Base-by-base conservation (phyloP, 768 basidiomycete genomes). In the Rickenella mellea region DNA sequence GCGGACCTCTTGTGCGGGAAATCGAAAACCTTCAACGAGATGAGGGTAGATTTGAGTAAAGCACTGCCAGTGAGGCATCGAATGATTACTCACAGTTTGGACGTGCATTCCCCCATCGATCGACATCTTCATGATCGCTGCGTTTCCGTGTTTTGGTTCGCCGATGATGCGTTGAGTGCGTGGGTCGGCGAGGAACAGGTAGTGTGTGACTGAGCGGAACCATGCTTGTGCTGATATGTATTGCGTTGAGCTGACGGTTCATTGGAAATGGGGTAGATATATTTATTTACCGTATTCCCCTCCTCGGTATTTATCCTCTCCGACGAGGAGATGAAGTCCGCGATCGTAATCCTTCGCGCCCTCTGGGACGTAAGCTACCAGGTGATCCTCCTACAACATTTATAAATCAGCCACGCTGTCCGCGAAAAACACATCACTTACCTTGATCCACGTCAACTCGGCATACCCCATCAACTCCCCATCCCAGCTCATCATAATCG, bases 401-500 rank as follows among this genome's bases (percentile, higher is more conserved):
- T 1, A 20, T 10, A 22, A 27, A 22, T 55, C 56, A 12, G 49
- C 48, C 9, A 41, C 38, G 10, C 51, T 40, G 19, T 48, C 55
- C 10, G 30, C 32, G 7, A 5, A 36, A 36, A 12, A 30, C 29
- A 10, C 33, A 3, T 7, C 19, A 41, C 66, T 51, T 45, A 69
- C 73, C 61, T 72, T 73, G 39, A 61, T 50, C 54, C 67, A 72
- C 6, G 62, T 60, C n/a, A 71, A 35, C 47, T 74, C 73, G 9
- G 55, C 46, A 40, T 73, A 74, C 4, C 71, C 72, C 56, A 60
- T 58, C 32, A 56, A 42, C 46, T 60, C 60, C 6, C 54, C 62
- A 38, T 74, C 65, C 72, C 73, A 74, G 42, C 64, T 66, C 54
- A 70, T 64, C 45, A 74, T 65, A 9, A 67, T 49, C 12, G 66